Conservation (phyloP, 352 stramenopile genomes). For the Globisporangium sylvaticum region DNA sequence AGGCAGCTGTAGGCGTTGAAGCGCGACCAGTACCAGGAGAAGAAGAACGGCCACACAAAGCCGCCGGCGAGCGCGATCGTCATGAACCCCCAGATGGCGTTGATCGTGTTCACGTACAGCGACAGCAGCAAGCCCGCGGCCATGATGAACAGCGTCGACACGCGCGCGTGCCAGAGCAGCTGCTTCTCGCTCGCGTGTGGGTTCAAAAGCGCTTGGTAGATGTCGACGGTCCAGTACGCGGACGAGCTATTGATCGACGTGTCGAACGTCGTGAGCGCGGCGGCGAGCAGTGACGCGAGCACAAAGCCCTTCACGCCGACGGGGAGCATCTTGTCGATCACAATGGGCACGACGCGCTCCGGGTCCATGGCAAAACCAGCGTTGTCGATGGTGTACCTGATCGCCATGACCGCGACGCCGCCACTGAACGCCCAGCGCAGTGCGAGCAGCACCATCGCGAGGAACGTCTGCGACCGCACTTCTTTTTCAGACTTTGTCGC, state of each 20-base stretch:
- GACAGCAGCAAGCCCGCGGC: constrained; percentile 52
- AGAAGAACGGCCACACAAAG: constrained; percentile 73
- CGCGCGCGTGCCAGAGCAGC: constrained; percentile 59
- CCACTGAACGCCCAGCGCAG: constrained; percentile 76
- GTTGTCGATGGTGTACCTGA: constrained; percentile 58
- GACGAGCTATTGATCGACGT: constrained; percentile 77
- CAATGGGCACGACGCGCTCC: constrained; percentile 66
- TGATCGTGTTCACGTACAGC: constrained; percentile 70
- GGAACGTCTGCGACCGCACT: constrained; percentile 70
- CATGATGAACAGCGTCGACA: constrained; percentile 61
- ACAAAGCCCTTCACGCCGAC: constrained; percentile 64
- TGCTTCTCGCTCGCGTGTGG: constrained; percentile 48
- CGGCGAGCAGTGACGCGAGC: constrained; percentile 60
- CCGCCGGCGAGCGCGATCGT: constrained; percentile 66
- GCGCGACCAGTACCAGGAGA: constrained; percentile 77
- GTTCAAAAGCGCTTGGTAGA: constrained; percentile 73
- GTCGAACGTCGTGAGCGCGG: constrained; percentile 77
- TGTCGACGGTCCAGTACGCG: constrained; percentile 80
- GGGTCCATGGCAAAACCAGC: constrained; percentile 48
- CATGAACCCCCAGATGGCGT: constrained; percentile 81
- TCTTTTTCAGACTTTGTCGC: constrained; percentile 80
- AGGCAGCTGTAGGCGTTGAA: constrained; percentile 72
- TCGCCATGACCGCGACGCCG: constrained; percentile 64
- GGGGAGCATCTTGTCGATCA: constrained; percentile 73
- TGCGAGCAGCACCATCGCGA: constrained; percentile 68